A percentile compares a stretch with the other conserved stretches of the same genome.
phyloP scores from a whole-genome alignment of 1,139 yeast species.

The Yamadazyma taylorii region DNA sequence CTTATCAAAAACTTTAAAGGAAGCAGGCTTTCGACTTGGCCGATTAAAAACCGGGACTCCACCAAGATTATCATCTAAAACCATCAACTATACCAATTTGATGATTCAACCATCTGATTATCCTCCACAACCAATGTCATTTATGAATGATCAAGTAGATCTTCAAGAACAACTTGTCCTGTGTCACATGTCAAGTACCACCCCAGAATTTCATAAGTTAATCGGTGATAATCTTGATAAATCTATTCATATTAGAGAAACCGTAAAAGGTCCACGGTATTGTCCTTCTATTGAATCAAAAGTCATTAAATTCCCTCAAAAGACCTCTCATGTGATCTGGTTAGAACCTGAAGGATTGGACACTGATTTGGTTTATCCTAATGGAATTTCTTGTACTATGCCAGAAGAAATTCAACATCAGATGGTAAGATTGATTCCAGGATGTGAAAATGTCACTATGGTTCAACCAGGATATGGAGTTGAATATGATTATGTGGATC shows the following conservation, averaged over 20 bases:
- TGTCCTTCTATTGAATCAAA: constrained; percentile 97
- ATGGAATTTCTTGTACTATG: constrained; percentile 95
- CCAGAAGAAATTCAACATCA: constrained; percentile 86
- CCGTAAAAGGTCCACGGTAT: constrained; percentile 94
- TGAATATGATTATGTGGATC: constrained; percentile 95
- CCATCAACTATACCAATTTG: constrained; percentile 66
- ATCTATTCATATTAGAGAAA: constrained; percentile 88
- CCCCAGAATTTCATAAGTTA: constrained; percentile 68
- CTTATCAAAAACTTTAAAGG: constrained; percentile 70
- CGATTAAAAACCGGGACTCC: constrained; percentile 97
- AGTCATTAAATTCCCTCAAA: constrained; percentile 75
- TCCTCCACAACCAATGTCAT: constrained; percentile 90
- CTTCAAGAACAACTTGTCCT: constrained; percentile 57
- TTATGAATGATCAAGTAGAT: constrained; percentile 64
- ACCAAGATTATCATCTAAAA: constrained; percentile 71
- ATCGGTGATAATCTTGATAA: constrained; percentile 70
- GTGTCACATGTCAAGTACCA: constrained; percentile 82
- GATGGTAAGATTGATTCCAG: constrained; percentile 77
- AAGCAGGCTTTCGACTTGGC: constrained; percentile 82
- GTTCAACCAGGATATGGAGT: constrained; percentile 97
- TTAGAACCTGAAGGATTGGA: constrained; percentile 94
- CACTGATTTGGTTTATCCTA: constrained; percentile 85
- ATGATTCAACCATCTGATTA: constrained; percentile 74
- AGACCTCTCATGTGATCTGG: constrained; percentile 82
- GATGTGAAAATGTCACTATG: constrained; percentile 85